Evolutionary conservation across 306 rosid species (phyloP).

Genomic region (Boehmeria nivea): DNA sequence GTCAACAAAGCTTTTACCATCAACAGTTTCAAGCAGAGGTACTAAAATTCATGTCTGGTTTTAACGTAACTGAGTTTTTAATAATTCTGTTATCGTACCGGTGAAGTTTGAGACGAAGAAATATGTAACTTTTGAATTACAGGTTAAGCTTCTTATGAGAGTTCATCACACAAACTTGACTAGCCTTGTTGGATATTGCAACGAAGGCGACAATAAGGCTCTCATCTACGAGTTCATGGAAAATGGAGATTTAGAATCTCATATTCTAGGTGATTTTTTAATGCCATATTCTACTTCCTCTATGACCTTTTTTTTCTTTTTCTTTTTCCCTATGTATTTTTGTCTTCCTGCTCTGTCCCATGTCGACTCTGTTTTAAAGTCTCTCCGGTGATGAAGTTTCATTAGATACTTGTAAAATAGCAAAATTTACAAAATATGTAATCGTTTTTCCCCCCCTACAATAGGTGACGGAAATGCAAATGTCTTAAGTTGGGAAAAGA

Average conservation of each 20-base stretch:
- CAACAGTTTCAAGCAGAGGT: slow-evolving; percentile 47
- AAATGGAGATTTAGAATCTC: slow-evolving; percentile 21
- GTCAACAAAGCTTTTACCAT: neutral
- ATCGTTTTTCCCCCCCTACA: too few species aligned
- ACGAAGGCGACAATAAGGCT: slow-evolving; percentile 15
- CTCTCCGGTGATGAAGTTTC: too few species aligned
- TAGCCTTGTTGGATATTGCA: slow-evolving; percentile 26
- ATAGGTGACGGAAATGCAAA: neutral
- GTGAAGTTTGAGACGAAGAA: too few species aligned
- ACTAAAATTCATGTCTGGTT: too few species aligned
- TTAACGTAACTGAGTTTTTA: too few species aligned
- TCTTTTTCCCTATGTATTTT: neutral
- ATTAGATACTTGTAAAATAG: too few species aligned
- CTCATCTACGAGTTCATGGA: slow-evolving; percentile 36
- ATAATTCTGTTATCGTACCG: too few species aligned
- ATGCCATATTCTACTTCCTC: too few species aligned
- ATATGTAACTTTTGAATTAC: too few species aligned
- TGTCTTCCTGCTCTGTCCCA: neutral
- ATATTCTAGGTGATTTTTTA: slow-evolving; percentile 21
- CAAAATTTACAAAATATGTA: neutral
- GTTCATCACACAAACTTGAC: slow-evolving; percentile 42
- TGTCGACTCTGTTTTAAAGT: too few species aligned
- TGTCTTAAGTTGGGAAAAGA: slow-evolving; percentile 7
- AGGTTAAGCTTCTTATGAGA: slow-evolving; percentile 28
- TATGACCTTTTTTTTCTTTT: too few species aligned